Conservation (phyloP, 306 rosid species). For the Rosa multiflora region DNA sequence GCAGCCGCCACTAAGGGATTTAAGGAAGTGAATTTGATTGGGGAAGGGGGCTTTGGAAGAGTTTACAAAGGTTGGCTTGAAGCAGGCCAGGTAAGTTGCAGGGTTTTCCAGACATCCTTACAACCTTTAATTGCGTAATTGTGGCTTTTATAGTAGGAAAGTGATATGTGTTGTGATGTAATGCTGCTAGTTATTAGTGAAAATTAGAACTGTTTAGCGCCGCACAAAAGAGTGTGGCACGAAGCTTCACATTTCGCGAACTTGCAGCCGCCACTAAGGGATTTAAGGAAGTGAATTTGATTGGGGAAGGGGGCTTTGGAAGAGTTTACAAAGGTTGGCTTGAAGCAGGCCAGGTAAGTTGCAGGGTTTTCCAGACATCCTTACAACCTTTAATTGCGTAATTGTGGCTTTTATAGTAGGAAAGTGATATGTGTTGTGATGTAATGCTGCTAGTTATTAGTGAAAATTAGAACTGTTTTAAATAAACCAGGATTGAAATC, state of each 20-base stretch:
- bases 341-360: constrained; percentile 60
- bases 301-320: constrained; percentile 99
- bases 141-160: background rate
- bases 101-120: background rate
- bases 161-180: background rate
- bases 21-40: constrained; percentile 70
- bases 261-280: constrained; percentile 77
- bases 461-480: background rate
- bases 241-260: constrained; percentile 71
- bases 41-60: constrained; percentile 98
- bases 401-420: background rate
- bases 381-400: background rate
- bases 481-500: background rate
- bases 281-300: constrained; percentile 65
- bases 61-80: constrained; percentile 91
- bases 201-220: too few relatives aligned
- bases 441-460: background rate
- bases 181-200: too few relatives aligned
- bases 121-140: background rate
- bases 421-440: background rate
- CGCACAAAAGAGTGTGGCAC: constrained; percentile 38
- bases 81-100: constrained; percentile 53
- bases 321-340: constrained; percentile 90
- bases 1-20: constrained; percentile 75
- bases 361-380: background rate